These are phyloP conservation scores for Blastocystis sp. DNA, from an alignment of 352 stramenopile genomes.

Conservation along the genomic window DNA sequence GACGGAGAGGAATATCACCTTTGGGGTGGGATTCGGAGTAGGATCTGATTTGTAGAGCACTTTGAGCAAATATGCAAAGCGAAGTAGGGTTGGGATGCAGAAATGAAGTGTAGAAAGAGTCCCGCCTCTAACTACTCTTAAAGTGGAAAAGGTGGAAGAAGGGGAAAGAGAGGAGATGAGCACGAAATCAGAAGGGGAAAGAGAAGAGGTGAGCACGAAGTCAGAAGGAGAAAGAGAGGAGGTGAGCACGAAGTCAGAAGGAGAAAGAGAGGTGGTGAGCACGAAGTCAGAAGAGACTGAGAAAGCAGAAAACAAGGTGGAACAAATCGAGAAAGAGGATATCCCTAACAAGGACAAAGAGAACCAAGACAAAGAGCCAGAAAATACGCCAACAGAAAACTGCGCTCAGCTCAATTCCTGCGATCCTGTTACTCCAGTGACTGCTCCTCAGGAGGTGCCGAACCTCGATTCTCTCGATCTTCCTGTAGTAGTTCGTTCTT, in stretches of 20 bases:
- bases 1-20: neutral
- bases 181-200: too few species aligned
- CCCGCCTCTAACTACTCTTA: neutral
- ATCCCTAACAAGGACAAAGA: neutral
- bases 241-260: neutral
- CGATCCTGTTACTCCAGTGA: neutral
- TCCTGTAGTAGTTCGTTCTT: too few species aligned
- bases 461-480: too few species aligned
- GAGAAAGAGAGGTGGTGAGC: neutral
- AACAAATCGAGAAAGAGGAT: neutral
- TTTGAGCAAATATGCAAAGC: conserved; percentile 45
- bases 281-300: neutral
- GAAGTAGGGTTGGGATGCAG: neutral
- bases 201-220: neutral
- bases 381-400: neutral
- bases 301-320: neutral
- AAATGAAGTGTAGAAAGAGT: conserved; percentile 29
- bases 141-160: too few species aligned
- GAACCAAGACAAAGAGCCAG: neutral
- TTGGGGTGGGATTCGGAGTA: neutral
- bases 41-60: neutral
- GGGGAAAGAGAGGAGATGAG: neutral
- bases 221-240: neutral
- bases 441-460: neutral
- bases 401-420: neutral